Evolutionary conservation across 805 yeast species (phyloP), one percentile per base, ranked within the genome.

Genomic region (Maudiozyma bulderi): DNA sequence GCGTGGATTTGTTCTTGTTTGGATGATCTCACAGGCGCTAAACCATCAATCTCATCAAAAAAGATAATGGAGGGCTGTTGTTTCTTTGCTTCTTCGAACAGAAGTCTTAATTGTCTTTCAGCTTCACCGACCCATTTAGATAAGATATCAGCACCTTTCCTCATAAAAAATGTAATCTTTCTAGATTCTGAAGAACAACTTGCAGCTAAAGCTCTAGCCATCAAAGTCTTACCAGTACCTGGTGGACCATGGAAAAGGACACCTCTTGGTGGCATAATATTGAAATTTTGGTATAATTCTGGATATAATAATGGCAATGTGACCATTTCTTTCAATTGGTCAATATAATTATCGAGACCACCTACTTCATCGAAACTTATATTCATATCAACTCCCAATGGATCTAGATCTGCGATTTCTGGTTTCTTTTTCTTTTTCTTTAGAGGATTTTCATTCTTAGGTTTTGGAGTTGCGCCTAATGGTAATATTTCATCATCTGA

Each of bases 71-170:
- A 80, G 2, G 99, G 99, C 67, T 93, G 99, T 57, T 89, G 90
- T 54, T 86, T 88, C 58, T 84, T 85, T 1, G 99, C 99, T 67
- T 93, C 98, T 68, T 93, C 98, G 64, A 93, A 93, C 49, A 93
- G 69, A 41, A 91, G 71, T 51, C 99, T 72, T 52, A 93, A 72
- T 65, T 93, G 98, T 55, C 99, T 76, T 68, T 93, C 99, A 6
- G 98, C 98, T 67, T 93, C 99, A 59, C 99, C 99, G 3, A 93
- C 98, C 99, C 99, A 93, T 70, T 93, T 93, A 43, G 96, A 86
- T 57, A 93, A 71, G 62, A 95, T 86, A 65, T 93, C 99, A 0
- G 99, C 98, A 54, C 99, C 99, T 64, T 93, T 93, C 53, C 99
- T 73, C 99, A 93, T 93, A 68, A 89, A 93, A 61, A 93, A 93